Base-by-base conservation (phyloP, 2,329 filamentous ascomycete species). In the Cytospora leucostoma region DNA sequence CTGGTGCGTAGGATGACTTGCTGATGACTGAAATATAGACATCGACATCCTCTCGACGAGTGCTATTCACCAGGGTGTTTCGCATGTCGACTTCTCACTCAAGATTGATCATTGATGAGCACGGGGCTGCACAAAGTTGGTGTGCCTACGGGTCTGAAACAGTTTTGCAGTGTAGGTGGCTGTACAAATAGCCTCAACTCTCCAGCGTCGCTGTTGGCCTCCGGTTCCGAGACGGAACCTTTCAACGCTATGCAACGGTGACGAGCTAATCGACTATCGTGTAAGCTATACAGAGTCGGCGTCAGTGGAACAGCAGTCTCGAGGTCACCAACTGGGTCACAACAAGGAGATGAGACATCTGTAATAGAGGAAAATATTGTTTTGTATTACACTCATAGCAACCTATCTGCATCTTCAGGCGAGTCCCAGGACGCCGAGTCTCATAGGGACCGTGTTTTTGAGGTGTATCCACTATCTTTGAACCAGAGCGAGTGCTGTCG, bases 41-140 rank as follows among this genome's bases (percentile, higher is more conserved):
- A 88, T 99, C 69, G 95, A 99, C 76, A 93, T 99, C 69, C 88
- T 98, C 70, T 97, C 93, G 51, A 97, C 94, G 51, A 97, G 93
- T 74, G 94, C 91, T 59, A 97, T 99, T 72, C 95, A 99, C 73
- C 95, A 99, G 79, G 94, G 95, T 3, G 92, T 96, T 3, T 87
- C 90, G 35, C 93, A 97, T 74, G 88, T 99, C 53, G 95, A 99
- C 76, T 98, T 97, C 75, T 97, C 93, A 6, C 82, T 99, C 69
- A 99, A 99, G 81, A 93, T 99, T 67, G 75, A 85, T 63, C 79
- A 79, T 66, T 77, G 69, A 68, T 61, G 33, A 32, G 47, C 15
- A 13, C 49, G 40, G 12, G 21, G 11, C 11, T 21, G 44, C 44
- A 21, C 17, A 3, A 7, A 11, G n/a, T 21, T 10, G 17, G n/a